Evolutionary conservation across 2,329 filamentous ascomycete species (phyloP).

Genomic region (Elsinoe necatrix): DNA sequence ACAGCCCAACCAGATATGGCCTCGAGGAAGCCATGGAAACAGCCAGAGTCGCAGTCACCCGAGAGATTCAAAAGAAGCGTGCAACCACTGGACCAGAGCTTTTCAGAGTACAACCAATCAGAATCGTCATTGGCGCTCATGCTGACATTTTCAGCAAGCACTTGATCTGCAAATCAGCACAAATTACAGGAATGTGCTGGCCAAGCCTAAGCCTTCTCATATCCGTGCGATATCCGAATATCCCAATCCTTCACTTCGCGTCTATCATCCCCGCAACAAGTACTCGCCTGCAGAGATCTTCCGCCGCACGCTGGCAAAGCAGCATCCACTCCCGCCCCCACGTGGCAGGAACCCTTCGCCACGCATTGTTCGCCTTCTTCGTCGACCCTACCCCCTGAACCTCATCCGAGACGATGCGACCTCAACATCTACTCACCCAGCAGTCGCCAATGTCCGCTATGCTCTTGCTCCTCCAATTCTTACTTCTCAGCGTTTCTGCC

Average conservation of each 20-base stretch:
- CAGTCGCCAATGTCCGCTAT: neutral
- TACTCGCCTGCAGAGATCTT: constrained; percentile 8
- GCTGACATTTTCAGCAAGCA: constrained; percentile 11
- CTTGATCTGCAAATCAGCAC: constrained; percentile 3
- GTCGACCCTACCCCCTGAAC: constrained; percentile 3
- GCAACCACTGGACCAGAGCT: constrained; percentile 17
- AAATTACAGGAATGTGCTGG: neutral
- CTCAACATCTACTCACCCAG: neutral
- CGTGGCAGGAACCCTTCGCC: constrained; percentile 1
- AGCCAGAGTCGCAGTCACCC: constrained; percentile 2
- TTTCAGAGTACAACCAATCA: constrained; percentile 13
- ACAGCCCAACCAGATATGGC: constrained; percentile 20
- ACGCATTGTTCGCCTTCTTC: constrained; percentile 1
- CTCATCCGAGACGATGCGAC: constrained; percentile 3
- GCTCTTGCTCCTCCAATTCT: neutral
- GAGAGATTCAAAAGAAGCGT: constrained; percentile 17
- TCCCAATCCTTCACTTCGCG: neutral
- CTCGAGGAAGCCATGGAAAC: constrained; percentile 15
- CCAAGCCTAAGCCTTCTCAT: neutral
- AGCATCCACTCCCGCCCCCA: constrained; percentile 8
- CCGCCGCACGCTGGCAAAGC: neutral
- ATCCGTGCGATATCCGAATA: neutral
- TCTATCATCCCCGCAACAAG: constrained; percentile 10
- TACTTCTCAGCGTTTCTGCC: neutral
- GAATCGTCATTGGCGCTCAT: neutral